A percentile compares a stretch with the other conserved stretches of the same genome.
These are phyloP conservation scores for Xylariaceae sp. DNA, from an alignment of 2,329 filamentous ascomycete species.

Conservation along the genomic window DNA sequence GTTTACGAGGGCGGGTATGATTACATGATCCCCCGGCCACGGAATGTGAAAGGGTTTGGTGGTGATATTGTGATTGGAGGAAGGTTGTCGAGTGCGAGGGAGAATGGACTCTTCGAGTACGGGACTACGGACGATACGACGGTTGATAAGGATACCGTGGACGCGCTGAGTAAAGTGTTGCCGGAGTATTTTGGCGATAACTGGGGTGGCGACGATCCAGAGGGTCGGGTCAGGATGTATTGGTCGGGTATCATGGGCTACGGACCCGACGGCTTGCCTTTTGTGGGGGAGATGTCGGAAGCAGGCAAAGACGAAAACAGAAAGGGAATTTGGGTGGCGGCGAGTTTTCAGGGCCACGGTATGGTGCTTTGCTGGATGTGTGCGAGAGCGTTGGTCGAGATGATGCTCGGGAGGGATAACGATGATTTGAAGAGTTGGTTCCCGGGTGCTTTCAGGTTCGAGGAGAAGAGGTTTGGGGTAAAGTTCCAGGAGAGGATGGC, in stretches of 20 bases:
- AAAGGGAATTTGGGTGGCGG: slow-evolving; percentile 48
- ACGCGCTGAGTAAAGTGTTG: slow-evolving; percentile 40
- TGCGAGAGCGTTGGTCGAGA: slow-evolving; percentile 50
- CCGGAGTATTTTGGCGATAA: slow-evolving; percentile 46
- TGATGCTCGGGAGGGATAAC: slow-evolving; percentile 39
- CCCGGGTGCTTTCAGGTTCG: slow-evolving; percentile 45
- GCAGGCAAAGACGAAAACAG: slow-evolving; percentile 28
- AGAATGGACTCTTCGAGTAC: slow-evolving; percentile 42
- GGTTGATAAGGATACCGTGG: slow-evolving; percentile 45
- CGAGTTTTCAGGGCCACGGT: slow-evolving; percentile 61
- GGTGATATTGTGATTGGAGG: slow-evolving; percentile 60
- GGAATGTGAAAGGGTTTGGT: slow-evolving; percentile 34
- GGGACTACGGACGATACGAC: slow-evolving; percentile 52
- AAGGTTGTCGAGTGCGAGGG: slow-evolving; percentile 39
- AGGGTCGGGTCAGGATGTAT: slow-evolving; percentile 37
- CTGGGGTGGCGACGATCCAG: slow-evolving; percentile 41
- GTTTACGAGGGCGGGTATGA: slow-evolving; percentile 58
- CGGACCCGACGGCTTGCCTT: slow-evolving; percentile 46
- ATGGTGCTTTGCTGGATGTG: slow-evolving; percentile 60
- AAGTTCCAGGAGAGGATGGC: slow-evolving; percentile 32
- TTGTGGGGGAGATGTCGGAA: slow-evolving; percentile 44
- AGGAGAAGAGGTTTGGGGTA: slow-evolving; percentile 37
- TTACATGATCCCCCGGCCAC: slow-evolving; percentile 60
- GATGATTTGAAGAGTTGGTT: slow-evolving; percentile 43
- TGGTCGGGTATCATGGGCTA: slow-evolving; percentile 57